Evolutionary conservation across 2,329 filamentous ascomycete genomes (phyloP).

Genomic region (Fusarium protoensiforme): DNA sequence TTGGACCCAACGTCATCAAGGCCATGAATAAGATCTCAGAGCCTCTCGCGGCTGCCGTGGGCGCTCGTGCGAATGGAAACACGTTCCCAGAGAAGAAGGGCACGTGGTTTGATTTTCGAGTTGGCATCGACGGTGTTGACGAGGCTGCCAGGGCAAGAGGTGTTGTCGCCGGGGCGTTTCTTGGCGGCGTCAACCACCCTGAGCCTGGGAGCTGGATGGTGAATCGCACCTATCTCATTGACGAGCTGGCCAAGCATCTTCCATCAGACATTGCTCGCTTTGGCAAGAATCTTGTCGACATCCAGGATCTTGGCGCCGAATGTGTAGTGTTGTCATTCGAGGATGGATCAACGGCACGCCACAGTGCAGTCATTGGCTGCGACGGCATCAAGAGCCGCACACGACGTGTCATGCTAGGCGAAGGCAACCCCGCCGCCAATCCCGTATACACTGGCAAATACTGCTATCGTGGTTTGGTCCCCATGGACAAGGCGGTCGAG

Average conservation of each 20-base stretch:
- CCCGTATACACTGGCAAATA: slow-evolving; percentile 13
- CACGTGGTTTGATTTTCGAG: slow-evolving; percentile 13
- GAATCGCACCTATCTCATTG: slow-evolving; percentile 11
- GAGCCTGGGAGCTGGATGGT: slow-evolving; percentile 14
- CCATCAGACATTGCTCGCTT: neutral
- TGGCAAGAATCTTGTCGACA: slow-evolving; percentile 8
- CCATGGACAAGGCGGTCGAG: slow-evolving; percentile 16
- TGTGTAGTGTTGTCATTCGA: neutral
- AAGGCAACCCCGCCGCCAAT: neutral
- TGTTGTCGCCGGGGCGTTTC: neutral
- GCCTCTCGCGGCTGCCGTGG: neutral
- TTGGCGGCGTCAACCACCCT: slow-evolving; percentile 7
- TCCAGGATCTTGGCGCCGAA: neutral
- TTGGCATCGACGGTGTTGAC: slow-evolving; percentile 4
- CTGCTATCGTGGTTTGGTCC: slow-evolving; percentile 15
- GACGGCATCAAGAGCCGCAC: slow-evolving; percentile 16
- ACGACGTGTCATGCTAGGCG: slow-evolving; percentile 1
- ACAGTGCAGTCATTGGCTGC: slow-evolving; percentile 14
- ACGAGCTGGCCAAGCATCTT: slow-evolving; percentile 9
- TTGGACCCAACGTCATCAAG: slow-evolving; percentile 12
- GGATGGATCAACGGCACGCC: slow-evolving; percentile 2
- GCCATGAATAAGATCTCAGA: slow-evolving; percentile 6
- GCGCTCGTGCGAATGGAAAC: neutral
- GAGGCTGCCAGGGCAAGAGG: slow-evolving; percentile 1
- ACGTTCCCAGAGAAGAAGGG: slow-evolving; percentile 5